Evolutionary conservation across 225 moss, liverwort and hornwort genomes (phyloP).

Genomic region (Anthoceros angustus): DNA sequence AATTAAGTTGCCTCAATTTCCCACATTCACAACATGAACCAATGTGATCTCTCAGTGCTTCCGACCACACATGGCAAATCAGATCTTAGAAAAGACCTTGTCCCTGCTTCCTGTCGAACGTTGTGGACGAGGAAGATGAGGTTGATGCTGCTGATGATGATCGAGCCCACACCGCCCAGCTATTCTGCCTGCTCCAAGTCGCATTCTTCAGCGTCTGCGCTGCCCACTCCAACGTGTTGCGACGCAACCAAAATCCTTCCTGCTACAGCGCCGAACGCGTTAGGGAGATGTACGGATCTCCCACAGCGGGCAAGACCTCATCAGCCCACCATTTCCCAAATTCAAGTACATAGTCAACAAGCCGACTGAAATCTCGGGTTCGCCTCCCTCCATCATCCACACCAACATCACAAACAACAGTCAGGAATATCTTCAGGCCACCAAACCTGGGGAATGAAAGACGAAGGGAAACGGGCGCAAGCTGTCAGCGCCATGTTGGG

Average conservation of each 20-base stretch:
- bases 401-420: too few relatives aligned
- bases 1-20: neutral
- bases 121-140: neutral
- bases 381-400: too few relatives aligned
- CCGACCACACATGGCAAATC: neutral
- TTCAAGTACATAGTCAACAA: neutral
- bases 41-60: neutral
- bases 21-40: neutral
- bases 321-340: neutral
- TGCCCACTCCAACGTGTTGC: neutral
- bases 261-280: neutral
- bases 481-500: neutral
- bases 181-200: neutral
- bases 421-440: neutral
- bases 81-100: neutral
- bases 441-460: neutral
- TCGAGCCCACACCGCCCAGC: neutral
- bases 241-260: neutral
- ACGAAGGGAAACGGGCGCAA: neutral
- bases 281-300: neutral
- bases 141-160: neutral
- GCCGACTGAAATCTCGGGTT: neutral
- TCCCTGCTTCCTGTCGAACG: neutral
- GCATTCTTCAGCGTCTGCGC: neutral
- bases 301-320: neutral